These are phyloP conservation scores for Ophiostoma quercus DNA, from an alignment of 2,329 filamentous ascomycete genomes.

Conservation along the genomic window DNA sequence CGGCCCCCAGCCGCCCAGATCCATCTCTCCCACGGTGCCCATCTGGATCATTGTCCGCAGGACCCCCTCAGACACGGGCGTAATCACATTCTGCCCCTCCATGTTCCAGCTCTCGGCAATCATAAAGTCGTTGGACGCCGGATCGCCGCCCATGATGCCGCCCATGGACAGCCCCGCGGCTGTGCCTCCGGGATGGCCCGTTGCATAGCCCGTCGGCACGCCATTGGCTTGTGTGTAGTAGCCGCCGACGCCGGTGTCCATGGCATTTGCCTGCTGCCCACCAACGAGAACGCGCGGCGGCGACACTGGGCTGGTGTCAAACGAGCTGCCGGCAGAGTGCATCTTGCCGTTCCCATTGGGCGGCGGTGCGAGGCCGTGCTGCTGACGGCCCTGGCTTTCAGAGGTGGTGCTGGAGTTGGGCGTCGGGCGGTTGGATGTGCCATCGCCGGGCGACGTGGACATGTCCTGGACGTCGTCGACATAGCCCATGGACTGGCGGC, in stretches of 20 bases:
- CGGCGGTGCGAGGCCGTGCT: constrained; percentile 28
- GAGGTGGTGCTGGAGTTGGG: constrained; percentile 53
- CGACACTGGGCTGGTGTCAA: constrained; percentile 48
- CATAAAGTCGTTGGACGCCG: constrained; percentile 37
- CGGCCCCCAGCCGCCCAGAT: constrained; percentile 43
- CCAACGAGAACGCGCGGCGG: constrained; percentile 28
- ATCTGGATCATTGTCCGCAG: constrained; percentile 54
- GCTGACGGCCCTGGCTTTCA: constrained; percentile 34
- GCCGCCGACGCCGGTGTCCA: constrained; percentile 35
- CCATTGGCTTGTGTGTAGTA: constrained; percentile 38
- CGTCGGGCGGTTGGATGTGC: constrained; percentile 51
- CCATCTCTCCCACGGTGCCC: constrained; percentile 57
- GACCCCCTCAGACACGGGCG: constrained; percentile 53
- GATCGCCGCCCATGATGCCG: constrained; percentile 31
- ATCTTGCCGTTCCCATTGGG: constrained; percentile 22
- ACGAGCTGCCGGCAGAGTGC: constrained; percentile 39
- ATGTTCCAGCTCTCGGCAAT: constrained; percentile 44
- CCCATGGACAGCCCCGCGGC: constrained; percentile 12
- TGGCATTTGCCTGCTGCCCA: constrained; percentile 28
- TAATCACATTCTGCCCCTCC: constrained; percentile 42
- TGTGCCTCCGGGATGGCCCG: constrained; percentile 30
- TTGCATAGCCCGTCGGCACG: constrained; percentile 16
- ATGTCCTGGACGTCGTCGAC: constrained; percentile 43
- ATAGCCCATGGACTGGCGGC: constrained; percentile 33
- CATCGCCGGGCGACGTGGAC: constrained; percentile 47